Percentiles rank a stretch among this genome's conserved stretches.
These are phyloP conservation scores for Amphirosellinia nigrospora DNA, from an alignment of 495 filamentous ascomycete genomes.

Conservation along the genomic window DNA sequence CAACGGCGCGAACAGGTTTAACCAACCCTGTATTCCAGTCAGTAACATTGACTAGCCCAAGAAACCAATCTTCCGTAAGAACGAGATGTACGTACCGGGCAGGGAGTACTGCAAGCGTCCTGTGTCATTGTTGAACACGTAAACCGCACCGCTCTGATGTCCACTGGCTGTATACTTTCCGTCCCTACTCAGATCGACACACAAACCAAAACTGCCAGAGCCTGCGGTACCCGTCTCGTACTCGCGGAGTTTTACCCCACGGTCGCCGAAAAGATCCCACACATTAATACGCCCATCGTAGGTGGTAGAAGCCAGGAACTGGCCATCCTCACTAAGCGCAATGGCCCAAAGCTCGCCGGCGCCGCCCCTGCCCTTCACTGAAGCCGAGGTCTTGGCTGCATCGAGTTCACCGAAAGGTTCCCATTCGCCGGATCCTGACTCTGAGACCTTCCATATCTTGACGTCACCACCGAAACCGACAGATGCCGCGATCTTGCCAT, in stretches of 20 bases:
- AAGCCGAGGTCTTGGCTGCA: constrained; percentile 45
- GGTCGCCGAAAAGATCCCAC: constrained; percentile 70
- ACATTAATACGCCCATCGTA: constrained; percentile 86
- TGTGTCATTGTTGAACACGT: constrained; percentile 91
- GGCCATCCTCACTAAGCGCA: constrained; percentile 79
- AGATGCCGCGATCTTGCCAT: constrained; percentile 75
- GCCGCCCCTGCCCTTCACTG: constrained; percentile 44
- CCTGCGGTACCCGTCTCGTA: constrained; percentile 86
- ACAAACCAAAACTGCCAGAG: constrained; percentile 73
- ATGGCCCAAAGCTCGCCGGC: constrained; percentile 83
- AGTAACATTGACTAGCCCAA: background rate
- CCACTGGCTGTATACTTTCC: constrained; percentile 88
- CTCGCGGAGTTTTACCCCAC: constrained; percentile 65
- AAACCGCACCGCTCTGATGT: constrained; percentile 91
- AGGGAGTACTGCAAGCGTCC: constrained; percentile 86
- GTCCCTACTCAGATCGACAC: constrained; percentile 78
- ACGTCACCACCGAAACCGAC: constrained; percentile 88
- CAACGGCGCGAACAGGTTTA: constrained; percentile 80
- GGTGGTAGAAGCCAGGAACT: constrained; percentile 79
- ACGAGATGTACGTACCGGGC: constrained; percentile 62
- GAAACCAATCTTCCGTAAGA: background rate
- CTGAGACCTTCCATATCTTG: constrained; percentile 72
- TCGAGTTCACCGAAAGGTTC: constrained; percentile 44
- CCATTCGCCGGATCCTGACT: constrained; percentile 61
- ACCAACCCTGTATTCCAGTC: constrained; percentile 66